A percentile compares a stretch with the other conserved stretches of the same genome.
These are phyloP conservation scores for Kodamaea ohmeri DNA, from an alignment of 1,139 yeast genomes.

Conservation along the genomic window DNA sequence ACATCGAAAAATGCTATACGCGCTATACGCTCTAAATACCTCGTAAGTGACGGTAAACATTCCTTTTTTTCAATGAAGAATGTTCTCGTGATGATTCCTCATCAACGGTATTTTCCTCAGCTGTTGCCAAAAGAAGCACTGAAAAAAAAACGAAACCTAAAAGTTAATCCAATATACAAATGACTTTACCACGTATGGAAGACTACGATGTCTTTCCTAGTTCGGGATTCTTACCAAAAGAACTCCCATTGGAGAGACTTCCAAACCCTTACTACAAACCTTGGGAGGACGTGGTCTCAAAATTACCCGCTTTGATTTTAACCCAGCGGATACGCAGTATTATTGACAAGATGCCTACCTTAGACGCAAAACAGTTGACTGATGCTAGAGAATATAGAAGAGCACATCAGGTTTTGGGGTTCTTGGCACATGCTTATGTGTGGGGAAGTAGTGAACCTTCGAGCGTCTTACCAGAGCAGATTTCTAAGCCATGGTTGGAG, in stretches of 20 bases:
- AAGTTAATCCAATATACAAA: not conserved
- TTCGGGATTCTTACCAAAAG: constrained; percentile 77
- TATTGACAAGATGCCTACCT: constrained; percentile 59
- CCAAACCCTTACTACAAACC: constrained; percentile 63
- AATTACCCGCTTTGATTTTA: constrained; percentile 70
- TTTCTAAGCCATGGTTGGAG: constrained; percentile 67
- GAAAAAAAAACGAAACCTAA: not conserved
- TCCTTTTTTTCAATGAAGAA: not conserved
- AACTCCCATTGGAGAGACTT: constrained; percentile 58
- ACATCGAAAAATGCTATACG: too few species aligned
- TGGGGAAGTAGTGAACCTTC: constrained; percentile 76
- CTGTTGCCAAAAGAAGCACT: not conserved
- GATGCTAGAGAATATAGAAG: constrained; percentile 58
- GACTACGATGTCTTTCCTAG: constrained; percentile 68
- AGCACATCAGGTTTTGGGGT: constrained; percentile 76
- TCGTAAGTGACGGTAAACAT: too few species aligned
- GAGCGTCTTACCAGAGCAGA: constrained; percentile 62
- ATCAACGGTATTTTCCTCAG: constrained; percentile 1
- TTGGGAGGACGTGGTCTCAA: constrained; percentile 72
- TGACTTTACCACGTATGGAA: constrained; percentile 29
- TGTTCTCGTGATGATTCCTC: too few species aligned
- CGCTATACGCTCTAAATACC: too few species aligned
- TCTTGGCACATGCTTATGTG: constrained; percentile 81
- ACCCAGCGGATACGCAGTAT: constrained; percentile 58
- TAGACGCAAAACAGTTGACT: constrained; percentile 45